Evolutionary conservation across 257 asterid genomes (phyloP).

Genomic region (Nyctanthes arbortristis): DNA sequence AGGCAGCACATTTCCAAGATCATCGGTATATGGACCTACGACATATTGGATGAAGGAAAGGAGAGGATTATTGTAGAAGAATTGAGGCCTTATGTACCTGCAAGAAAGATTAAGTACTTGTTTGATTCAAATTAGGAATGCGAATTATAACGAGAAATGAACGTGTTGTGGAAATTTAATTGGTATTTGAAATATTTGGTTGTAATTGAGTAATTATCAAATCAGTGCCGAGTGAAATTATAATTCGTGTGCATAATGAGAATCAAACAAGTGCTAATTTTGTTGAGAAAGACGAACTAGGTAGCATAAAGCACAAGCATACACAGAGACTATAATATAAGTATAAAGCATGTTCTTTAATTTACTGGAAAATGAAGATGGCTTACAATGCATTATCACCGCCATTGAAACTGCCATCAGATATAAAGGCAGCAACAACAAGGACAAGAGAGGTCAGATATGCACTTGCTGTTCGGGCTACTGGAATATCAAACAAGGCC

Average conservation of each 20-base stretch:
- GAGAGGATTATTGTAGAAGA: slow-evolving; percentile 83
- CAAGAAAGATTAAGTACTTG: slow-evolving; percentile 13
- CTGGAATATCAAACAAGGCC: slow-evolving; percentile 89
- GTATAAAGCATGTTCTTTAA: neutral
- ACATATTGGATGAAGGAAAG: slow-evolving; percentile 88
- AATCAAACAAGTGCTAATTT: no score
- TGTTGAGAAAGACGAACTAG: neutral
- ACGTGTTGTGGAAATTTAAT: no score
- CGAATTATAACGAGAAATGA: no score
- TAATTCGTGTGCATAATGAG: no score
- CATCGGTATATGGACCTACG: slow-evolving; percentile 83
- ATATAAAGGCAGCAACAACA: slow-evolving; percentile 67
- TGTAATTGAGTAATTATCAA: no score
- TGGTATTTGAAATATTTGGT: no score
- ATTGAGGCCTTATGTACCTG: slow-evolving; percentile 94
- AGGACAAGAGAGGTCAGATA: slow-evolving; percentile 72
- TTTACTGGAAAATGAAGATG: neutral
- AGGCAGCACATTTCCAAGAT: slow-evolving; percentile 85
- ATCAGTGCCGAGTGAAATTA: no score
- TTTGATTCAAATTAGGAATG: no score
- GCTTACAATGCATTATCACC: slow-evolving; percentile 90
- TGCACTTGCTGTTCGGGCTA: slow-evolving; percentile 88
- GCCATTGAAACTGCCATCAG: slow-evolving; percentile 88
- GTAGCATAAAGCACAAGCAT: neutral
- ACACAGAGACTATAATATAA: neutral